These are phyloP conservation scores for Flaveria linearis DNA, from an alignment of 129 eudicot species.

Conservation along the genomic window DNA sequence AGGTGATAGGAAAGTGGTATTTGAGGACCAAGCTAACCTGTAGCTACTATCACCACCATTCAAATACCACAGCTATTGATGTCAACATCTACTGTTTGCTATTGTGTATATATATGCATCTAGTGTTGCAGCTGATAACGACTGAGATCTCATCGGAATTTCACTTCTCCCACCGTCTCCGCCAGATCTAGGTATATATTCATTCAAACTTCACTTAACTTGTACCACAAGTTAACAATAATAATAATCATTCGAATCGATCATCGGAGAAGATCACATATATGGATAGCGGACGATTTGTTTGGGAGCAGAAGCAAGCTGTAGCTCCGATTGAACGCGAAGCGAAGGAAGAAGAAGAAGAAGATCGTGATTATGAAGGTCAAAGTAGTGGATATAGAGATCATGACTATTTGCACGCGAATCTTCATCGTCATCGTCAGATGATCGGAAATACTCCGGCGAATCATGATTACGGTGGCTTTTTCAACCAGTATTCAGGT, in stretches of 20 bases:
- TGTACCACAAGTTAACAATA: background rate
- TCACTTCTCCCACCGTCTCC: slow-evolving; percentile 5
- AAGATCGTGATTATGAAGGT: slow-evolving; percentile 16
- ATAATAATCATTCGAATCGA: background rate
- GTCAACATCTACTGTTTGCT: background rate
- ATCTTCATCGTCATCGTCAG: slow-evolving; percentile 25
- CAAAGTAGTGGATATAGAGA: slow-evolving; percentile 21
- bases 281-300: slow-evolving; percentile 26
- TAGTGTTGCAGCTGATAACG: background rate
- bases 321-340: slow-evolving; percentile 4
- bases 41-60: slow-evolving; percentile 21
- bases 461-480: slow-evolving; percentile 25
- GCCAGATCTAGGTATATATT: background rate
- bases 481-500: background rate
- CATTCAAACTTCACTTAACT: slow-evolving; percentile 15
- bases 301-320: slow-evolving; percentile 19
- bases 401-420: slow-evolving; percentile 18
- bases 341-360: slow-evolving; percentile 7
- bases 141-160: background rate
- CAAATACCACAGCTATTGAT: slow-evolving; percentile 22
- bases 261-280: slow-evolving; percentile 14
- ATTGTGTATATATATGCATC: slow-evolving; percentile 9
- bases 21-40: slow-evolving; percentile 13
- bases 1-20: slow-evolving; percentile 35
- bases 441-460: slow-evolving; percentile 26